These are phyloP conservation scores for Pilaira anomala DNA, from an alignment of 192 early-diverging fungal genomes.

Conservation along the genomic window DNA sequence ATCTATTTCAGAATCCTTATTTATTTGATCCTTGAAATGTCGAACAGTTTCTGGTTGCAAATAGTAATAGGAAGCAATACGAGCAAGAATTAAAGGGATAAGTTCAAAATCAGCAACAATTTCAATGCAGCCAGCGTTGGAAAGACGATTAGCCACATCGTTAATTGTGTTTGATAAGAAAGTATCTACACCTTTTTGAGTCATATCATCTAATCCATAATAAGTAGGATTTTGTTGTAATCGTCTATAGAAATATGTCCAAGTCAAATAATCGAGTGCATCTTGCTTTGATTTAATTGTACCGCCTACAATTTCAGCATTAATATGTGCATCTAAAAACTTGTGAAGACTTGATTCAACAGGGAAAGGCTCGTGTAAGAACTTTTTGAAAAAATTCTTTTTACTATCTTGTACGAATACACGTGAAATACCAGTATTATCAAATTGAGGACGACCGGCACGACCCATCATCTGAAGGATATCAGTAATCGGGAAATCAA, in stretches of 20 bases:
- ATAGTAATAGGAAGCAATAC: slow-evolving; percentile 91
- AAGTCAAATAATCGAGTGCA: slow-evolving; percentile 91
- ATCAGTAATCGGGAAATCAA: slow-evolving; percentile 97
- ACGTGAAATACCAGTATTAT: slow-evolving; percentile 85
- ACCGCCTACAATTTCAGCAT: slow-evolving; percentile 89
- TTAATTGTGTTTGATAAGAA: slow-evolving; percentile 84
- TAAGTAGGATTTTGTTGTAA: slow-evolving; percentile 93
- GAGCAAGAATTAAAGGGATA: slow-evolving; percentile 69
- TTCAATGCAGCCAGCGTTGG: slow-evolving; percentile 69
- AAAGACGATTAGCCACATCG: slow-evolving; percentile 64
- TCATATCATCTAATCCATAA: slow-evolving; percentile 82
- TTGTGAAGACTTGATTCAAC: slow-evolving; percentile 80
- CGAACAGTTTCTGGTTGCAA: slow-evolving; percentile 78
- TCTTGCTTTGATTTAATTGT: slow-evolving; percentile 90
- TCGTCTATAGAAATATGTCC: slow-evolving; percentile 95
- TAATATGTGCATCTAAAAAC: slow-evolving; percentile 82
- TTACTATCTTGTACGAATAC: slow-evolving; percentile 95
- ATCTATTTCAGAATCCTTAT: slow-evolving; percentile 44
- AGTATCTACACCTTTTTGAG: slow-evolving; percentile 61
- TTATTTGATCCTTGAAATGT: slow-evolving; percentile 60
- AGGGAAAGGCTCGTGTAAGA: slow-evolving; percentile 94
- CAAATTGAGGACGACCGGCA: slow-evolving; percentile 95
- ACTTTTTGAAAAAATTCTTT: slow-evolving; percentile 98
- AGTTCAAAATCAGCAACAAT: slow-evolving; percentile 65
- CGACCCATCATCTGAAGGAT: slow-evolving; percentile 99